Conservation (phyloP, 1,139 yeast genomes). For the Kodamaea fungicola region DNA sequence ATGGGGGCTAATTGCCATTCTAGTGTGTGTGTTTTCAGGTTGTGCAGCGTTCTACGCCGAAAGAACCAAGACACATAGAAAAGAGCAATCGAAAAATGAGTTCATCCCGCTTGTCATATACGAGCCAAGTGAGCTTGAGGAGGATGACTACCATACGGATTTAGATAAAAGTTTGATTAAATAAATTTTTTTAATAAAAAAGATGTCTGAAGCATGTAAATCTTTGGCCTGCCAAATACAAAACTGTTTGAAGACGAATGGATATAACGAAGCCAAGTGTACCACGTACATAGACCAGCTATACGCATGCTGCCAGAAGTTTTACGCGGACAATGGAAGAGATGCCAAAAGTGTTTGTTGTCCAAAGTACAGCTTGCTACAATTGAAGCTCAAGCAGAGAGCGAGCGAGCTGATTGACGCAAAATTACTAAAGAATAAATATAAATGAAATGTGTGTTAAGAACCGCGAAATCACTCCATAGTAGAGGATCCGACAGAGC, state of each 20-base stretch:
- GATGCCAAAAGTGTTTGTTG: conserved; percentile 63
- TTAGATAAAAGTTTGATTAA: conserved; percentile 26
- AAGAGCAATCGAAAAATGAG: conserved; percentile 26
- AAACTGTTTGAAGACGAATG: conserved; percentile 52
- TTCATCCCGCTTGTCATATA: conserved; percentile 45
- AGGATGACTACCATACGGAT: conserved; percentile 47
- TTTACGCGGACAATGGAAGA: conserved; percentile 50
- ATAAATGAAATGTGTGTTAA: conserved; percentile 50
- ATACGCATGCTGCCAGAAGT: conserved; percentile 57
- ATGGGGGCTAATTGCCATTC: conserved; percentile 70
- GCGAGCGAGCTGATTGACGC: conserved; percentile 53
- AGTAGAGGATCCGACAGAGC: conserved; percentile 54
- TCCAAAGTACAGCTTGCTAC: conserved; percentile 54
- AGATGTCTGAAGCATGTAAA: conserved; percentile 49
- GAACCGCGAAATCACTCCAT: conserved; percentile 65
- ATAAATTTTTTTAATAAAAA: conserved; percentile 2
- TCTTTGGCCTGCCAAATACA: conserved; percentile 70
- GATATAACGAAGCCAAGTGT: conserved; percentile 63
- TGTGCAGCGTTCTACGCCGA: conserved; percentile 42
- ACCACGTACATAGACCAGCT: conserved; percentile 54
- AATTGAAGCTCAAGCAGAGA: conserved; percentile 57
- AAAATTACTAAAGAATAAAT: conserved; percentile 25
- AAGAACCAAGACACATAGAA: conserved; percentile 24
- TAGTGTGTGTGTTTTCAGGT: conserved; percentile 39
- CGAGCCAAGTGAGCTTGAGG: conserved; percentile 49